Base-by-base conservation (phyloP, 257 asterid genomes). In the Osmanthus fragrans region DNA sequence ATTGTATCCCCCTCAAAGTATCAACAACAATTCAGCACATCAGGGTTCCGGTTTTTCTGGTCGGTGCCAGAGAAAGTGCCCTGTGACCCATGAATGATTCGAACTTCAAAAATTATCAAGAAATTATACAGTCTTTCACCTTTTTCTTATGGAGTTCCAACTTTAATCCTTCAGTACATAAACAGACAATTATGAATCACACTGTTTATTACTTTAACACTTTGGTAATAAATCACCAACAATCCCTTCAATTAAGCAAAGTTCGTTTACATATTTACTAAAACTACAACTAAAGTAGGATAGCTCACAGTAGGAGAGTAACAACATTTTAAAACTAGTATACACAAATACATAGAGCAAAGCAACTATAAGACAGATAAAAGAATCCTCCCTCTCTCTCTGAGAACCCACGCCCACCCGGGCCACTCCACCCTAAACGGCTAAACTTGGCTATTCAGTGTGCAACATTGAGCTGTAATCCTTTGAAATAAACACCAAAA, bases 361-460 rank as follows among this genome's bases (percentile, higher is more conserved):
- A 54, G 11, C 5, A 21, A 37, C 8, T 37, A 36, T 9, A 37
- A 37, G n/a, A 70, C 12, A n/a, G 0, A 13, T n/a, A 9, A 37
- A 27, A 21, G 2, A 32, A 66, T 72, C 15, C 13, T 39, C 47
- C 4, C 15, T 37, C 42, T 37, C 11, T 8, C 40, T 36, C 12
- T 10, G n/a, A n/a, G n/a, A n/a, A n/a, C n/a, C n/a, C n/a, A n/a
- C n/a, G n/a, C 49, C 49, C 49, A 2, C 49, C 68, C 74, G 23
- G n/a, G n/a, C n/a, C 64, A 39, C 56, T 8, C 56, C 6, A 40
- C 47, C 16, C 47, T 2, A 19, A n/a, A n/a, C n/a, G n/a, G n/a
- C n/a, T n/a, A n/a, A 68, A 21, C 32, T n/a, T 71, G 8, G 76
- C 76, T 33, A 77, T 72, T 74, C 23, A 42, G 80, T 47, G 80